These are phyloP conservation scores for Cercis canadensis DNA, from an alignment of 306 rosid species.

Conservation along the genomic window DNA sequence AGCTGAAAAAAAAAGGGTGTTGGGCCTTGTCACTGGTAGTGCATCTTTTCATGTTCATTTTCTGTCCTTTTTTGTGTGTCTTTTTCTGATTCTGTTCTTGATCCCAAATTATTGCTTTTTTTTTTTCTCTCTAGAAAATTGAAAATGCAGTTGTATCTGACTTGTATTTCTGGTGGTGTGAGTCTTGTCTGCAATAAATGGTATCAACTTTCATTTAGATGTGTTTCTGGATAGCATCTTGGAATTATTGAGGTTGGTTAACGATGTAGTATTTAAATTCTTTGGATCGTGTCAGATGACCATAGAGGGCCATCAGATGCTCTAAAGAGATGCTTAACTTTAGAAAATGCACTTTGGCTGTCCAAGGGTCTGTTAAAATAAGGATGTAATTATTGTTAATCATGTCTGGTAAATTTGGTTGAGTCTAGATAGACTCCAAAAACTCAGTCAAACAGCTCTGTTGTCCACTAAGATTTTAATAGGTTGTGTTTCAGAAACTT, in stretches of 20 bases:
- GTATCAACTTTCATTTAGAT: background rate
- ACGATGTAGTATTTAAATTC: too few species aligned
- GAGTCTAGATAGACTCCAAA: background rate
- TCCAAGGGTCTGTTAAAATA: background rate
- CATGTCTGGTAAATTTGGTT: background rate
- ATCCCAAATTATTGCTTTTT: background rate
- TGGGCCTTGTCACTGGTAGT: background rate
- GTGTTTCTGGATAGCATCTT: background rate
- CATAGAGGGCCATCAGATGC: background rate
- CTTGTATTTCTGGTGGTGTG: background rate
- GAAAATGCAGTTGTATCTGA: background rate
- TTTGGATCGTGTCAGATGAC: background rate
- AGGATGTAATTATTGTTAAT: background rate
- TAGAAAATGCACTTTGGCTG: background rate
- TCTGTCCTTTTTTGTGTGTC: background rate
- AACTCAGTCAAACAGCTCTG: background rate
- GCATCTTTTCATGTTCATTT: background rate
- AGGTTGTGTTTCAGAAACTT: background rate
- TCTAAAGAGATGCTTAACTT: background rate
- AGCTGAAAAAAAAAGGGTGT: background rate
- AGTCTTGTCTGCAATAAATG: background rate
- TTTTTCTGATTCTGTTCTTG: background rate
- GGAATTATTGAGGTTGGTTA: background rate
- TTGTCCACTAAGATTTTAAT: background rate
- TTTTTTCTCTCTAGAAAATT: background rate